These are phyloP conservation scores for Plantago elongata DNA, from an alignment of 257 asterid genomes.

Conservation along the genomic window DNA sequence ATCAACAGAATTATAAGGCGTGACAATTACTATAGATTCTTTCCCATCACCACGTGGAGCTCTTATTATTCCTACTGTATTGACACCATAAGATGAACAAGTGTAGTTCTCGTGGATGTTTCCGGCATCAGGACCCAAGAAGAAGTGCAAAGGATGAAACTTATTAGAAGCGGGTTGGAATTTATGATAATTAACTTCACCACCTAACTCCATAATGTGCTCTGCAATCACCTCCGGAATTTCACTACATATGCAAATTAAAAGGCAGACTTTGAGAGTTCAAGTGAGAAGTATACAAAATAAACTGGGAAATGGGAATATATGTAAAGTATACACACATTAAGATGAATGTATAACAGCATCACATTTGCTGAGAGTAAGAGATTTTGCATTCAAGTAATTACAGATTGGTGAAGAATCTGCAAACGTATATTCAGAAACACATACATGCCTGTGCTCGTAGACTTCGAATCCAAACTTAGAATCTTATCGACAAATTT, in stretches of 20 bases:
- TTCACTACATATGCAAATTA: slow-evolving; percentile 44
- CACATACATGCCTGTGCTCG: slow-evolving; percentile 69
- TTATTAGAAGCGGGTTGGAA: slow-evolving; percentile 52
- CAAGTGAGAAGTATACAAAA: background rate
- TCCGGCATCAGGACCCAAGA: slow-evolving; percentile 62
- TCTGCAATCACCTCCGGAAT: slow-evolving; percentile 58
- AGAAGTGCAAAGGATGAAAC: slow-evolving; percentile 71
- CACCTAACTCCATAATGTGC: slow-evolving; percentile 64
- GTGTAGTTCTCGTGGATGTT: slow-evolving; percentile 47
- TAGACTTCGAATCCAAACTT: slow-evolving; percentile 36
- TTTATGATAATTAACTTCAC: slow-evolving; percentile 78
- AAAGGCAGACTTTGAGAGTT: slow-evolving; percentile 12
- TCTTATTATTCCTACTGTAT: slow-evolving; percentile 82
- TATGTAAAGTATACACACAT: slow-evolving; percentile 4
- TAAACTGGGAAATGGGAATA: background rate
- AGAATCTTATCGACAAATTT: slow-evolving; percentile 53
- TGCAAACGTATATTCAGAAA: background rate
- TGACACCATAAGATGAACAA: slow-evolving; percentile 62
- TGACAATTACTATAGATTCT: slow-evolving; percentile 89
- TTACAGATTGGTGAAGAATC: background rate
- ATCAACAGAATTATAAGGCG: slow-evolving; percentile 75
- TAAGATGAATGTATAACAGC: background rate
- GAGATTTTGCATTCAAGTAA: background rate
- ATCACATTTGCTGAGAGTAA: background rate
- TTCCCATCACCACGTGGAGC: slow-evolving; percentile 96